Conservation (phyloP, 257 asterid species). For the Ophiorrhiza pumila region DNA sequence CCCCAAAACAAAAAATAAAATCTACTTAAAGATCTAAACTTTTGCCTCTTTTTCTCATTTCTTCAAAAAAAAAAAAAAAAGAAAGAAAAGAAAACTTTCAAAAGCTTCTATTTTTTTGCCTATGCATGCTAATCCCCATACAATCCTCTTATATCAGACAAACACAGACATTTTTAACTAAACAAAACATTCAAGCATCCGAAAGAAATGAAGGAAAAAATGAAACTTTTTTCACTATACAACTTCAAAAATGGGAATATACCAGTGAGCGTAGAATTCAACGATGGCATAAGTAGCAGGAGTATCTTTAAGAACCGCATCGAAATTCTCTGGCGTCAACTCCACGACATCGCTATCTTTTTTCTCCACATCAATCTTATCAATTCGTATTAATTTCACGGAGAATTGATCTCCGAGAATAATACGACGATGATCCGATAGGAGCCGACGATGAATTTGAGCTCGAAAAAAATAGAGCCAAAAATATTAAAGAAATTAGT, state of each 20-base stretch:
- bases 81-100: background rate
- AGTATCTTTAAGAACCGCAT: constrained; percentile 60
- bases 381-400: constrained; percentile 41
- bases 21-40: background rate
- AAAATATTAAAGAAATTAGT: constrained; percentile 28
- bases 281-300: constrained; percentile 71
- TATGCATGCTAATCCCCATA: background rate
- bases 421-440: constrained; percentile 26
- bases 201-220: background rate
- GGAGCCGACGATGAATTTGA: constrained; percentile 25
- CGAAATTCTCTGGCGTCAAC: constrained; percentile 66
- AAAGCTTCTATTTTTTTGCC: background rate
- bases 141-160: background rate
- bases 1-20: background rate
- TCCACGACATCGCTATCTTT: constrained; percentile 60
- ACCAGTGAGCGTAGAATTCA: constrained; percentile 92
- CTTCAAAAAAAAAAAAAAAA: background rate
- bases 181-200: background rate
- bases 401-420: constrained; percentile 54
- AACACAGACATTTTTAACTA: background rate
- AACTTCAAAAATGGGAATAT: constrained; percentile 16
- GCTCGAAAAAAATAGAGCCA: constrained; percentile 28
- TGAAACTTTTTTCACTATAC: background rate
- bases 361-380: constrained; percentile 17
- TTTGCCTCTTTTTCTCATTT: background rate